Evolutionary conservation across 1,284 basidiomycete genomes (phyloP).

Genomic region (Trametes hirsuta): DNA sequence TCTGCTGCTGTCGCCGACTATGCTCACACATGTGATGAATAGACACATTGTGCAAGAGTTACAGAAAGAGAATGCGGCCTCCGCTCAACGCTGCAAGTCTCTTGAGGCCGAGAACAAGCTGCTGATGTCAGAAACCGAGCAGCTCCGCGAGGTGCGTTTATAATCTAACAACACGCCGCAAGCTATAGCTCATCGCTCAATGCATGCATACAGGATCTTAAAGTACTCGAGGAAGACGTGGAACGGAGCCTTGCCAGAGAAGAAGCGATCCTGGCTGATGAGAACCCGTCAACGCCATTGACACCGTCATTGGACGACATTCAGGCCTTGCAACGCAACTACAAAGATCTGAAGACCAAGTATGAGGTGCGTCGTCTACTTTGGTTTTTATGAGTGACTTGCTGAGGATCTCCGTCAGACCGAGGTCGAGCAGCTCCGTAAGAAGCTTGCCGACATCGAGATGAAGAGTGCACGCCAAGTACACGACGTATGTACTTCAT

Average conservation of each 20-base stretch:
- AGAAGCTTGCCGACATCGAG: slow-evolving; percentile 68
- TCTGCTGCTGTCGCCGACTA: neutral
- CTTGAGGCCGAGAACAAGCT: slow-evolving; percentile 79
- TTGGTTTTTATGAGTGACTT: too few species aligned
- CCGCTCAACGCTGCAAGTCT: slow-evolving; percentile 67
- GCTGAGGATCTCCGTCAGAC: slow-evolving; percentile 39
- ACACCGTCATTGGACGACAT: slow-evolving; percentile 35
- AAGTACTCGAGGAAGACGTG: slow-evolving; percentile 74
- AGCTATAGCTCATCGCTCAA: neutral
- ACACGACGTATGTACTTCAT: slow-evolving; percentile 61
- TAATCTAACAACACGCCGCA: neutral
- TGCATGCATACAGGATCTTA: slow-evolving; percentile 56
- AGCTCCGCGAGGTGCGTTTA: slow-evolving; percentile 68
- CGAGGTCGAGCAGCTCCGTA: slow-evolving; percentile 72
- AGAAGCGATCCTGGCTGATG: slow-evolving; percentile 46
- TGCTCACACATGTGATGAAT: neutral
- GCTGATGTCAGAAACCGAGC: slow-evolving; percentile 72
- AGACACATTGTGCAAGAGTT: slow-evolving; percentile 89
- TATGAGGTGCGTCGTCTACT: slow-evolving; percentile 49
- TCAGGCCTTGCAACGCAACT: slow-evolving; percentile 42
- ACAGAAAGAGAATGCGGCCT: slow-evolving; percentile 77
- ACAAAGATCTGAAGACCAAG: slow-evolving; percentile 55
- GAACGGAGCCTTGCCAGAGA: slow-evolving; percentile 63
- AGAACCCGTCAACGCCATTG: slow-evolving; percentile 26
- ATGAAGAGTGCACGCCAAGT: slow-evolving; percentile 70